phyloP scores from a whole-genome alignment of 352 stramenopile genomes.

The Phytophthora foliorum region DNA sequence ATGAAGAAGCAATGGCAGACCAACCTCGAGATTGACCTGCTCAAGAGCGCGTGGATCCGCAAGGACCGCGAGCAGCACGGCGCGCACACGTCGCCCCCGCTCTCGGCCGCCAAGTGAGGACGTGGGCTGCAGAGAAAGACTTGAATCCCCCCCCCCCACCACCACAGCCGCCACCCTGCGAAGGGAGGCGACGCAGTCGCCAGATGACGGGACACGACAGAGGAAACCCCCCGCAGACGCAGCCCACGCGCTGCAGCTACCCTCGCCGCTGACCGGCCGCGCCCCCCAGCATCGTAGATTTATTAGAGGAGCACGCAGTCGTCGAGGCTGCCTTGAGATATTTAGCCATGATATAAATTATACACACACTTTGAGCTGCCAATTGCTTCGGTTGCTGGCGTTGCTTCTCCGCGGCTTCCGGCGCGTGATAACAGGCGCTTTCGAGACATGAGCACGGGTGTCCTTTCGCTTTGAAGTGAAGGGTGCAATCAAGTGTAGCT shows the following conservation, averaged over 20 bases:
- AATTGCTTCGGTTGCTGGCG: conserved; percentile 6
- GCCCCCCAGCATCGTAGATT: conserved; percentile 17
- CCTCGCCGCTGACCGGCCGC: not conserved
- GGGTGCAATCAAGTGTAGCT: conserved; percentile 19
- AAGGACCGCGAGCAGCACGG: conserved; percentile 62
- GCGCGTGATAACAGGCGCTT: conserved; percentile 25
- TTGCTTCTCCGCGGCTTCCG: conserved; percentile 16
- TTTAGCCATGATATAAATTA: conserved; percentile 51
- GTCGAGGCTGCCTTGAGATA: conserved; percentile 27
- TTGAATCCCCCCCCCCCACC: too few species aligned
- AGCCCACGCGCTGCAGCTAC: not conserved
- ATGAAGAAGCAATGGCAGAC: conserved; percentile 77
- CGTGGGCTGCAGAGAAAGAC: conserved; percentile 1
- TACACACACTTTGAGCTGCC: conserved; percentile 29
- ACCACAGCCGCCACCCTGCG: not conserved
- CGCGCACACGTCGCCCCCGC: conserved; percentile 38
- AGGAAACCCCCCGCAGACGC: not conserved
- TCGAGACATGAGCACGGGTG: conserved; percentile 28
- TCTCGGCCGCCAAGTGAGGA: conserved; percentile 47
- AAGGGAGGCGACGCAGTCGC: not conserved
- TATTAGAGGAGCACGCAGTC: conserved; percentile 28
- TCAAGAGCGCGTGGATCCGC: conserved; percentile 70
- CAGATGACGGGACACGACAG: conserved; percentile 3
- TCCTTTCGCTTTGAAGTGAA: conserved; percentile 14
- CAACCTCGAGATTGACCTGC: conserved; percentile 71